Percentiles rank a stretch among this genome's conserved stretches.
phyloP scores from a whole-genome alignment of 1,284 basidiomycete species.

The Fistulina hepatica region DNA sequence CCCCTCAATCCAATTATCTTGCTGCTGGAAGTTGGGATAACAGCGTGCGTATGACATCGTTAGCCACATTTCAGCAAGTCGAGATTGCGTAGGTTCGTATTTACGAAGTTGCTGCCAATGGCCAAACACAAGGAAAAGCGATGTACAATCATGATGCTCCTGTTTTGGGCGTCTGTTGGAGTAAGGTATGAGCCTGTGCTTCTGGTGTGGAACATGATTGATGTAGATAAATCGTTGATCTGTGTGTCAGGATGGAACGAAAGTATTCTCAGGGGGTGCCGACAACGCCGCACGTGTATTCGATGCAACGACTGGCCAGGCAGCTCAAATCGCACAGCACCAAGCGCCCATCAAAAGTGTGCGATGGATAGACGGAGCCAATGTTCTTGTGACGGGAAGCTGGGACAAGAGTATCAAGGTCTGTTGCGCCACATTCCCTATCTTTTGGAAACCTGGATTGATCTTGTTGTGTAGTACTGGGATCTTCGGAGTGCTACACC shows the following conservation, averaged over 20 bases:
- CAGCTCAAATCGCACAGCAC: conserved; percentile 71
- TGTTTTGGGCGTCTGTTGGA: conserved; percentile 77
- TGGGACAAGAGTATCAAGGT: conserved; percentile 92
- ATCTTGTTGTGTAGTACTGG: conserved; percentile 63
- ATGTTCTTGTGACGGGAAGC: conserved; percentile 75
- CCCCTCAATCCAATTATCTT: conserved; percentile 52
- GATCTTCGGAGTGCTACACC: conserved; percentile 69
- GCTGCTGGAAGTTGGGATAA: conserved; percentile 76
- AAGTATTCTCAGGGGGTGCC: conserved; percentile 77
- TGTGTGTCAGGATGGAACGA: conserved; percentile 71
- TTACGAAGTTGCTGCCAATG: conserved; percentile 47
- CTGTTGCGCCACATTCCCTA: conserved; percentile 7
- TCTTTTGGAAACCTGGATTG: background rate
- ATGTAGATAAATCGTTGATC: conserved; percentile 1
- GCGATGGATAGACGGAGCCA: conserved; percentile 61
- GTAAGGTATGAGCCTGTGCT: conserved; percentile 35
- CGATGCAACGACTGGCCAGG: conserved; percentile 67
- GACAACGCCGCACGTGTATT: conserved; percentile 80
- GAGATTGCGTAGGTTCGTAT: conserved; percentile 60
- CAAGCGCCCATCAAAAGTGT: conserved; percentile 74
- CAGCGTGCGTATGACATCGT: conserved; percentile 36
- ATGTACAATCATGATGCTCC: conserved; percentile 79
- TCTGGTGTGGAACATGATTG: background rate
- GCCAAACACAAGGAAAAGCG: conserved; percentile 66
- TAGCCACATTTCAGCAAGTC: no score